These are phyloP conservation scores for Suaeda aralocaspica DNA, from an alignment of 148 eudicot genomes.

Conservation along the genomic window DNA sequence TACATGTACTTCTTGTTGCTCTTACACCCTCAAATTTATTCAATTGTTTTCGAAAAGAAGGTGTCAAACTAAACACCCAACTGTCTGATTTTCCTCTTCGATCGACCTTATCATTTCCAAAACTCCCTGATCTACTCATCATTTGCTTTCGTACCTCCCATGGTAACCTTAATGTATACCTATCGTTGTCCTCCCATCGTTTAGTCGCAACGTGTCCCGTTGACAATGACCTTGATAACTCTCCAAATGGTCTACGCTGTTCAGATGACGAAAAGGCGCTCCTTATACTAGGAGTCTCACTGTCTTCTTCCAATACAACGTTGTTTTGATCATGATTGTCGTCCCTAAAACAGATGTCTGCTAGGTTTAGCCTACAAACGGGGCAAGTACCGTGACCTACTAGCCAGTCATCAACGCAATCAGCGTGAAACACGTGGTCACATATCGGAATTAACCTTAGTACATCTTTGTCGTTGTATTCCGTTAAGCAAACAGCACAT, in stretches of 20 bases:
- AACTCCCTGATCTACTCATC: slow-evolving; percentile 26
- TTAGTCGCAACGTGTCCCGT: slow-evolving; percentile 46
- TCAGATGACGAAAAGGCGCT: slow-evolving; percentile 19
- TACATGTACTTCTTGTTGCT: neutral
- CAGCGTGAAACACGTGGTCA: slow-evolving; percentile 51
- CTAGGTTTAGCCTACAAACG: slow-evolving; percentile 28
- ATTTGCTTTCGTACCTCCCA: slow-evolving; percentile 37
- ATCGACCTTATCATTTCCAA: slow-evolving; percentile 8
- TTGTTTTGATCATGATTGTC: neutral
- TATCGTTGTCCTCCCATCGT: slow-evolving; percentile 39
- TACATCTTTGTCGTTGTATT: slow-evolving; percentile 47
- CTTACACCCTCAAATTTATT: slow-evolving; percentile 17
- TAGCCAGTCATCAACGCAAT: slow-evolving; percentile 49
- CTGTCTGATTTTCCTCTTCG: neutral
- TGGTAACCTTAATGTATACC: slow-evolving; percentile 38
- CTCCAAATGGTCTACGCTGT: slow-evolving; percentile 31
- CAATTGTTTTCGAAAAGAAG: slow-evolving; percentile 33
- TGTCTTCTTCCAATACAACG: slow-evolving; percentile 2
- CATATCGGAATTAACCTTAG: slow-evolving; percentile 46
- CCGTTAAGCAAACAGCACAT: slow-evolving; percentile 57
- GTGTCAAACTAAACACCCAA: neutral
- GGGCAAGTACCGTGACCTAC: slow-evolving; percentile 44
- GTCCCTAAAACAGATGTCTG: neutral
- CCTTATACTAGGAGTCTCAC: slow-evolving; percentile 27
- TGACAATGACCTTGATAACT: slow-evolving; percentile 40